phyloP scores from a whole-genome alignment of 2,329 filamentous ascomycete species.

The Stachybotrys chlorohalonatus region DNA sequence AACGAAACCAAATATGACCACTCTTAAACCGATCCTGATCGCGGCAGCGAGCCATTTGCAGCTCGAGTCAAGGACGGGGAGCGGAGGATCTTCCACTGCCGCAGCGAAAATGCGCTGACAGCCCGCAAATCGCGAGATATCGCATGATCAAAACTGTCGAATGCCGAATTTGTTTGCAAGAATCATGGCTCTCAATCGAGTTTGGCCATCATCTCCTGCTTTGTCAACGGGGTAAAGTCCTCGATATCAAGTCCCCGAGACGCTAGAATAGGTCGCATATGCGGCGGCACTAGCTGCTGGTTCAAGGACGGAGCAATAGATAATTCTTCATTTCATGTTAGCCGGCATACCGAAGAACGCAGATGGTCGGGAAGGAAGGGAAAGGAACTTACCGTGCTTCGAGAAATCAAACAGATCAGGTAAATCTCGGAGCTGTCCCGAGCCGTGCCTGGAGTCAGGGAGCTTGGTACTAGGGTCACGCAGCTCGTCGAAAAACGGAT shows the following conservation, averaged over 20 bases:
- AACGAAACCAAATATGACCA: neutral
- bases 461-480: conserved; percentile 84
- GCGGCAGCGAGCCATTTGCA: neutral
- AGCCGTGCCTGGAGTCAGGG: conserved; percentile 87
- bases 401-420: conserved; percentile 90
- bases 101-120: neutral
- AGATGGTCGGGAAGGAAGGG: neutral
- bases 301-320: conserved; percentile 92
- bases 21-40: neutral
- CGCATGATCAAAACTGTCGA: neutral
- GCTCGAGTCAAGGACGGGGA: neutral
- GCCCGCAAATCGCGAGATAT: neutral
- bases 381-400: conserved; percentile 65
- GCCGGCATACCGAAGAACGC: conserved; percentile 1
- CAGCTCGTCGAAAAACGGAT: conserved; percentile 97
- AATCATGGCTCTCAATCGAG: conserved; percentile 62
- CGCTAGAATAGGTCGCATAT: conserved; percentile 66
- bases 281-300: conserved; percentile 74
- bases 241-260: conserved; percentile 83
- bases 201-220: conserved; percentile 95
- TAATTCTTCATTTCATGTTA: conserved; percentile 54
- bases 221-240: conserved; percentile 82
- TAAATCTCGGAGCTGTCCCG: conserved; percentile 69
- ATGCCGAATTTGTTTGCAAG: neutral
- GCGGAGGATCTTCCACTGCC: neutral